These are phyloP conservation scores for Mucor velutinosus DNA, from an alignment of 371 early-diverging fungal genomes.

Conservation along the genomic window DNA sequence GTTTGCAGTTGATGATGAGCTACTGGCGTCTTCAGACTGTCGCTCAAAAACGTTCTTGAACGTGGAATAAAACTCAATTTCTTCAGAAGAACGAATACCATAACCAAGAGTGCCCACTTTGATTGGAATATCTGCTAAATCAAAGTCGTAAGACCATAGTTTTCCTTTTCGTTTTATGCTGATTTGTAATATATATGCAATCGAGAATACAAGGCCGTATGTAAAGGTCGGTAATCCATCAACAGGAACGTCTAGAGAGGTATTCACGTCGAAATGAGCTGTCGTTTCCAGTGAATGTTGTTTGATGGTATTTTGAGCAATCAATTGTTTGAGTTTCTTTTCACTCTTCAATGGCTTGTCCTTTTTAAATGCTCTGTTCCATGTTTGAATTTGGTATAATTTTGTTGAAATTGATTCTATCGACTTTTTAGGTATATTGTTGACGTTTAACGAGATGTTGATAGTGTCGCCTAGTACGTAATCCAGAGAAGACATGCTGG, in stretches of 20 bases:
- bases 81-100: constrained; percentile 33
- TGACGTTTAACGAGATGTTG: not conserved
- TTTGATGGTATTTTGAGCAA: not conserved
- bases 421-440: not conserved
- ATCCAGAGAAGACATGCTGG: constrained; percentile 3
- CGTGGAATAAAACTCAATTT: constrained; percentile 26
- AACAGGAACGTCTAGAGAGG: not conserved
- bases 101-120: constrained; percentile 36
- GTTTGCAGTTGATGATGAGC: not conserved
- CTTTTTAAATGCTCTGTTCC: not conserved
- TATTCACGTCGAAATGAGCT: not conserved
- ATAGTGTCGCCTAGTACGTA: constrained; percentile 14
- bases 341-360: not conserved
- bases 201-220: constrained; percentile 12
- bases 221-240: constrained; percentile 16
- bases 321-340: not conserved
- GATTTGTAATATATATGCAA: constrained; percentile 12
- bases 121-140: constrained; percentile 24
- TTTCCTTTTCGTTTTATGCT: constrained; percentile 10
- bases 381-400: constrained; percentile 13
- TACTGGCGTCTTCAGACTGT: not conserved
- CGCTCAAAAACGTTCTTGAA: constrained; percentile 8
- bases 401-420: constrained; percentile 6
- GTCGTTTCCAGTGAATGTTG: not conserved
- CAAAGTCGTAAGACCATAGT: not conserved